Conservation (phyloP, 73 alveolate genomes). For the Paramecium sonneborni region DNA sequence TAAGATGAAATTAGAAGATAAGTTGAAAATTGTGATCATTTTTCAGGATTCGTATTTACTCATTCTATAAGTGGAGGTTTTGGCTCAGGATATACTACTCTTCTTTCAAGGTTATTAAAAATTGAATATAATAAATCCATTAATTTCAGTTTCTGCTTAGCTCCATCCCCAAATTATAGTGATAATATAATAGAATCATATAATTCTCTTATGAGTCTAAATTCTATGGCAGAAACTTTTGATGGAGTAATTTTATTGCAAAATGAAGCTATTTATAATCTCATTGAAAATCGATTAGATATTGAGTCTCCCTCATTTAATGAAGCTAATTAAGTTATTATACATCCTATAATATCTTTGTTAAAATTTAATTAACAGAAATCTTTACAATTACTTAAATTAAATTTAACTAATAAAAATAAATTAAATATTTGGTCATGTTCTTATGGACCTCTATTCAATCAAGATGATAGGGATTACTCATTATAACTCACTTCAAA, state of each 20-base stretch:
- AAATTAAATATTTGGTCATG: background rate
- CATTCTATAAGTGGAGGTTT: constrained; percentile 47
- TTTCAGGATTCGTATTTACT: background rate
- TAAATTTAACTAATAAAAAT: background rate
- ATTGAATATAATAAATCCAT: background rate
- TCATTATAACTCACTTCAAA: background rate
- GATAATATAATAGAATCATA: background rate
- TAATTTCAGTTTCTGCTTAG: background rate
- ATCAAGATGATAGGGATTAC: background rate
- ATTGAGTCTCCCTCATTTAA: background rate
- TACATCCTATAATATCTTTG: background rate
- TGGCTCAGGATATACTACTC: constrained; percentile 41
- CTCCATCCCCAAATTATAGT: background rate
- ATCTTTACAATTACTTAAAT: background rate
- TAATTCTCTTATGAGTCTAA: background rate
- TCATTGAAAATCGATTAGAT: background rate
- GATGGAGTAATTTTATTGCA: background rate
- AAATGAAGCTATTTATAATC: background rate
- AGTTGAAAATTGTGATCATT: background rate
- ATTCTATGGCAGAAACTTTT: background rate
- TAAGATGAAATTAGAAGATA: background rate
- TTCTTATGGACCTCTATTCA: background rate
- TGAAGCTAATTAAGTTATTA: background rate
- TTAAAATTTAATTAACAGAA: background rate
- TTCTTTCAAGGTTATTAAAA: constrained; percentile 2